Percentiles rank a stretch among this genome's conserved stretches.
These are phyloP conservation scores for Aspergillus udagawae DNA, from an alignment of 2,329 filamentous ascomycete genomes.

Conservation along the genomic window DNA sequence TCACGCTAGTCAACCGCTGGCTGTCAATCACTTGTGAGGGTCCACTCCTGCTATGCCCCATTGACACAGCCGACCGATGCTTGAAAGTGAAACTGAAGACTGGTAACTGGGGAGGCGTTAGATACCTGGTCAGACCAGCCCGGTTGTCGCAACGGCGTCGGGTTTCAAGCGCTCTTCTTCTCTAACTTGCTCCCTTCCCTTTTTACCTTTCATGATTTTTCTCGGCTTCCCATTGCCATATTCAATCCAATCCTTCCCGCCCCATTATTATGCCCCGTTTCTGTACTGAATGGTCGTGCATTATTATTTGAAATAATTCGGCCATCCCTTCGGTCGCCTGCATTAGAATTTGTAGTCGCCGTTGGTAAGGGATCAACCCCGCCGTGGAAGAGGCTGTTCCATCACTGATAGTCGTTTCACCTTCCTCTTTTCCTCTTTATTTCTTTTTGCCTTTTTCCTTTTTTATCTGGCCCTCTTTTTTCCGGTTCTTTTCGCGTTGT, in stretches of 20 bases:
- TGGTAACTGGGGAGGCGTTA: neutral
- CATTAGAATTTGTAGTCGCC: neutral
- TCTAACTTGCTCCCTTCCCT: neutral
- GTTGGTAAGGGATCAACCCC: neutral
- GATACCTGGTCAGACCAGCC: neutral
- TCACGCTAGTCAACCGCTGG: neutral
- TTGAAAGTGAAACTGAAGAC: neutral
- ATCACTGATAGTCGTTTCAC: neutral
- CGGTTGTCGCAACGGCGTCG: neutral
- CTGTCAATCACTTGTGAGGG: neutral
- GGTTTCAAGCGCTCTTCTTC: neutral
- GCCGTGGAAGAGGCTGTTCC: neutral
- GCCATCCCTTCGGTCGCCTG: neutral
- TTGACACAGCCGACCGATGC: neutral
- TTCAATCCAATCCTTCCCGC: neutral
- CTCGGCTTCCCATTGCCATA: neutral
- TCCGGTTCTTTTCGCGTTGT: slow-evolving; percentile 3
- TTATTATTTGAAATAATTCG: neutral
- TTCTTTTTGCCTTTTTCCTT: slow-evolving; percentile 4
- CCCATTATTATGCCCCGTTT: neutral
- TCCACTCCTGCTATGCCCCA: neutral
- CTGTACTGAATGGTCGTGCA: neutral
- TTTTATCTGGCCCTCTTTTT: slow-evolving; percentile 1
- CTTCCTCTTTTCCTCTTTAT: slow-evolving; percentile 1
- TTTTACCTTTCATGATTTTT: neutral